Conservation (phyloP, 352 stramenopile species). For the Pythium scleroteichum region DNA sequence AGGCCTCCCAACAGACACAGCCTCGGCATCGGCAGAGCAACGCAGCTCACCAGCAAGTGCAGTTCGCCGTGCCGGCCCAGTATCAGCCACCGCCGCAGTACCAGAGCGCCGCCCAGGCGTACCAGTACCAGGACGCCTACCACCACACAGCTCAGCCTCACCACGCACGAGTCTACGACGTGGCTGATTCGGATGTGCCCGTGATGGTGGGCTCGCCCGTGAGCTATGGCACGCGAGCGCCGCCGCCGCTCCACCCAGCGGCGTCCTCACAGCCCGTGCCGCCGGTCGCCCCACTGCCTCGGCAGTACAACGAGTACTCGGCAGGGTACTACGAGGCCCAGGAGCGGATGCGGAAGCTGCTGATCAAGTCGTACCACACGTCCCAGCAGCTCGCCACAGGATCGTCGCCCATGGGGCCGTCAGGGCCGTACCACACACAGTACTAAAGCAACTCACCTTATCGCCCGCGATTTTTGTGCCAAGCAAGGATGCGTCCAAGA, state of each 20-base stretch:
- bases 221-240: constrained; percentile 1
- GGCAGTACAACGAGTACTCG: constrained; percentile 40
- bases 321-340: constrained; percentile 63
- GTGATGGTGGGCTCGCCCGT: constrained; percentile 23
- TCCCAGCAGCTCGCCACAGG: constrained; percentile 72
- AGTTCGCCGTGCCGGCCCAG: neutral
- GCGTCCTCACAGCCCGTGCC: constrained; percentile 11
- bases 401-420: neutral
- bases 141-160: constrained; percentile 4
- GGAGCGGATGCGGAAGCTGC: constrained; percentile 72
- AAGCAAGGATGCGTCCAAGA: neutral
- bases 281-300: constrained; percentile 19
- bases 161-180: constrained; percentile 26
- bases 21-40: constrained; percentile 27
- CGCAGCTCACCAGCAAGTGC: constrained; percentile 7
- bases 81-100: constrained; percentile 23
- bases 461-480: constrained; percentile 1
- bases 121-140: constrained; percentile 30
- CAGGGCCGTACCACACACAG: constrained; percentile 17
- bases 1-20: constrained; percentile 7
- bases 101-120: constrained; percentile 24
- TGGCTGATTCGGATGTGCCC: constrained; percentile 21
- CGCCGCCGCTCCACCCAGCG: constrained; percentile 13
- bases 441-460: constrained; percentile 12
- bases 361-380: constrained; percentile 81